Conservation (phyloP, 768 basidiomycete genomes). For the Suillus subalutaceus region DNA sequence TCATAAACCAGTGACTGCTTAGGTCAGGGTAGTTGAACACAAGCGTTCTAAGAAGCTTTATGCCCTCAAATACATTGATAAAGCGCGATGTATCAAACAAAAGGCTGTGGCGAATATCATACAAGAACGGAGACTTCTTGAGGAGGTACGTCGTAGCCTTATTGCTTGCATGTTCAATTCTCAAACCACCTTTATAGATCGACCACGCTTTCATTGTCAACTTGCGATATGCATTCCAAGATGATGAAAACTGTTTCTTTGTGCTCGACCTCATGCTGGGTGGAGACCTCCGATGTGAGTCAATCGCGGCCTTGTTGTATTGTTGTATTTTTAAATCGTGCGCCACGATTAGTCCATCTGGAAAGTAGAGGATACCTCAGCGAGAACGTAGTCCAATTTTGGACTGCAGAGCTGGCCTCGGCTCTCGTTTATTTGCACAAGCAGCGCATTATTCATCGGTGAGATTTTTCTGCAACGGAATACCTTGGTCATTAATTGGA, state of each 20-base stretch:
- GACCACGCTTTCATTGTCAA: slow-evolving; percentile 91
- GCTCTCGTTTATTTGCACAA: slow-evolving; percentile 89
- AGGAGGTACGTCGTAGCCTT: slow-evolving; percentile 65
- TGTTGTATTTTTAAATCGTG: slow-evolving; percentile 3
- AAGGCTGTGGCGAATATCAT: slow-evolving; percentile 92
- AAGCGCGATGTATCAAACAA: slow-evolving; percentile 87
- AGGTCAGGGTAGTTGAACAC: slow-evolving; percentile 98
- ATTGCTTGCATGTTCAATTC: slow-evolving; percentile 14
- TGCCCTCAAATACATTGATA: slow-evolving; percentile 98
- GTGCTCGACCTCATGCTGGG: slow-evolving; percentile 97
- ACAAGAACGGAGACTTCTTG: slow-evolving; percentile 88
- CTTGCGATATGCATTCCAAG: slow-evolving; percentile 94
- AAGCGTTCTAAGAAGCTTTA: slow-evolving; percentile 90
- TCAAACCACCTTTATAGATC: slow-evolving; percentile 48
- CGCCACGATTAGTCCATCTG: slow-evolving; percentile 67
- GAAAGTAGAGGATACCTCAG: slow-evolving; percentile 67
- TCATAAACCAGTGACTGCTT: slow-evolving; percentile 14
- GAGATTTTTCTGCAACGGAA: slow-evolving; percentile 25
- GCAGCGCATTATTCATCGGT: slow-evolving; percentile 95
- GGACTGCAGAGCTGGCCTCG: slow-evolving; percentile 84
- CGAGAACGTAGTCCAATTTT: slow-evolving; percentile 81
- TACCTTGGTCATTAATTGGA: slow-evolving; percentile 13
- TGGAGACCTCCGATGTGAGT: slow-evolving; percentile 88
- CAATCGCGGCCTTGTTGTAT: slow-evolving; percentile 9
- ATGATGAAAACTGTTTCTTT: slow-evolving; percentile 97